Evolutionary conservation across 257 asterid species (phyloP).

Genomic region (Solanum corneliomulleri): DNA sequence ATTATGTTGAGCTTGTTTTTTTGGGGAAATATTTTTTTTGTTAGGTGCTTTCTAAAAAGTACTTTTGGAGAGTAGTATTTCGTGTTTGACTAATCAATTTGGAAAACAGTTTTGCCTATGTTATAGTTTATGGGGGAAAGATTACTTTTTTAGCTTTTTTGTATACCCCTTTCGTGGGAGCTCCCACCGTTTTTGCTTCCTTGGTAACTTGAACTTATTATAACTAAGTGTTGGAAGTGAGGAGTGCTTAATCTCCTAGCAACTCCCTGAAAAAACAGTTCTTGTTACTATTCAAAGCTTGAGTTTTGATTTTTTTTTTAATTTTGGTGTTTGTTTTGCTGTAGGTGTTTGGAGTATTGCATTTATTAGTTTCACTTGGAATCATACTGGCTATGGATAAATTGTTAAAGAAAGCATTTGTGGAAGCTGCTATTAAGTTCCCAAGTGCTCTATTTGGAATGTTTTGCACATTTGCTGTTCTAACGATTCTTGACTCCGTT

Average conservation of each 20-base stretch:
- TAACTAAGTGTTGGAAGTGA: neutral
- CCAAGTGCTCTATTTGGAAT: slow-evolving; percentile 95
- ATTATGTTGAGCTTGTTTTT: too few relatives aligned
- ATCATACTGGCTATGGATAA: slow-evolving; percentile 71
- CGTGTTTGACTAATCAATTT: neutral
- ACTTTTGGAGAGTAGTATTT: neutral
- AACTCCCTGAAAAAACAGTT: neutral
- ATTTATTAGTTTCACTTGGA: slow-evolving; percentile 77
- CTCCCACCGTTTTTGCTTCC: neutral
- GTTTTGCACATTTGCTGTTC: slow-evolving; percentile 79
- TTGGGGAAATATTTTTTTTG: neutral
- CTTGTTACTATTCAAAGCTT: neutral
- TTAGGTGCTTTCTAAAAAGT: neutral
- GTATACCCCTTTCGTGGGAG: neutral
- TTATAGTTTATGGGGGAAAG: neutral
- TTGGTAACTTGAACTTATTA: neutral
- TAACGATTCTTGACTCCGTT: slow-evolving; percentile 56
- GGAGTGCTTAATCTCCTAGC: neutral
- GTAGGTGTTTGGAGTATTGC: slow-evolving; percentile 63
- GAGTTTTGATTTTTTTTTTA: neutral
- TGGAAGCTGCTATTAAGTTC: slow-evolving; percentile 81
- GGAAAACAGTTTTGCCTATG: neutral
- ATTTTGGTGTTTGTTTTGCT: neutral
- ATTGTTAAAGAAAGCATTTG: slow-evolving; percentile 63
- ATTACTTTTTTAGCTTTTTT: neutral